These are phyloP conservation scores for Orbilia quercus DNA, from an alignment of 2,329 filamentous ascomycete genomes.

Conservation along the genomic window DNA sequence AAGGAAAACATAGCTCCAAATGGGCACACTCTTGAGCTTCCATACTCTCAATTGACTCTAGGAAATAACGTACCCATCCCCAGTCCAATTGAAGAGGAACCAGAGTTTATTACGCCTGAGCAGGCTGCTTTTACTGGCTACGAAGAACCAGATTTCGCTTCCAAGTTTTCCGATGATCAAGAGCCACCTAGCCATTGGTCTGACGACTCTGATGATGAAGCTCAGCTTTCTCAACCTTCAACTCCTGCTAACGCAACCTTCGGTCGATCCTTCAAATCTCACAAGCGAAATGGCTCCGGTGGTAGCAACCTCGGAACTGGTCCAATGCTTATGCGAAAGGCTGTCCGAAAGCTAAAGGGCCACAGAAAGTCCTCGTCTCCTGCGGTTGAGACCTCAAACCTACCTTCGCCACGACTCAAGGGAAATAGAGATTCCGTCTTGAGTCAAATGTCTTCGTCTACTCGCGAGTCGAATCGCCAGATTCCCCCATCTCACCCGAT, in stretches of 20 bases:
- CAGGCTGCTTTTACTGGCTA: background rate
- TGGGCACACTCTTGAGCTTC: background rate
- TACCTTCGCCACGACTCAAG: constrained; percentile 6
- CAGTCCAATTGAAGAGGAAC: constrained; percentile 32
- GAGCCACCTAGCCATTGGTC: constrained; percentile 47
- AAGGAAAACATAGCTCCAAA: background rate
- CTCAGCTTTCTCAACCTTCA: constrained; percentile 9
- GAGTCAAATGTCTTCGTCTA: constrained; percentile 23
- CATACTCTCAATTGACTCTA: background rate
- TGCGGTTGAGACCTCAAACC: background rate
- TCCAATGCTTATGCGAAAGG: constrained; percentile 50
- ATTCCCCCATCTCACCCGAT: background rate
- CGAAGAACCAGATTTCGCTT: background rate
- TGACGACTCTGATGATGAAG: constrained; percentile 33
- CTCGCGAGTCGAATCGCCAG: constrained; percentile 22
- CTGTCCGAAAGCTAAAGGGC: constrained; percentile 34
- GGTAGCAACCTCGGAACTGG: constrained; percentile 47
- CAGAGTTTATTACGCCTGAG: background rate
- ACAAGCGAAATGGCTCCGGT: constrained; percentile 45
- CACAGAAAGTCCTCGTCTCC: constrained; percentile 38
- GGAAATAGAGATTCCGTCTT: constrained; percentile 45
- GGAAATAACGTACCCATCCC: background rate
- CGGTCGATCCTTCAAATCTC: constrained; percentile 13
- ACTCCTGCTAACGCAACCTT: constrained; percentile 22
- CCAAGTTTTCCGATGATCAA: constrained; percentile 3